Percentiles rank a stretch among this genome's conserved stretches.
Evolutionary conservation across 1,284 basidiomycete genomes (phyloP).

Genomic region (Macrocybe sp.): DNA sequence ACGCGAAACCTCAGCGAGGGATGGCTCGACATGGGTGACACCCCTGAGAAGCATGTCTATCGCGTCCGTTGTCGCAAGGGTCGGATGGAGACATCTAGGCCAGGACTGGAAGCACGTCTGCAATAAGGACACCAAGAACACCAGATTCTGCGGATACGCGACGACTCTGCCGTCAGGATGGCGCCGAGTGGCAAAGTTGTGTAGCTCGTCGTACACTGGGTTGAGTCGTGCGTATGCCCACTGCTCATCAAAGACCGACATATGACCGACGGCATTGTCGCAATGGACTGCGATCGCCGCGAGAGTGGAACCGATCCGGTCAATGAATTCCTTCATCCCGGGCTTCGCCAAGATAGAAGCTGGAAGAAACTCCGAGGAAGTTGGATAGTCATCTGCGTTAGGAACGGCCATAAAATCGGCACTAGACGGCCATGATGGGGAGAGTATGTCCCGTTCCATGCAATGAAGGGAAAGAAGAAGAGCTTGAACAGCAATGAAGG

Average conservation of each 20-base stretch:
- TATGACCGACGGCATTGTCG: constrained; percentile 65
- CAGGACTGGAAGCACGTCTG: constrained; percentile 81
- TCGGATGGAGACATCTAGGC: constrained; percentile 72
- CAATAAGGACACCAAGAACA: constrained; percentile 70
- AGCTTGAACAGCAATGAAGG: constrained; percentile 75
- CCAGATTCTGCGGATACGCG: constrained; percentile 63
- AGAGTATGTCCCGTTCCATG: constrained; percentile 66
- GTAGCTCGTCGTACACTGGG: constrained; percentile 65
- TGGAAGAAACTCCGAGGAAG: constrained; percentile 61
- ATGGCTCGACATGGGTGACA: constrained; percentile 80
- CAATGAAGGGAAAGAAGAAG: constrained; percentile 69
- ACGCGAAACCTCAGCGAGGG: constrained; percentile 65
- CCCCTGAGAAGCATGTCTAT: constrained; percentile 81
- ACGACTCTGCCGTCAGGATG: constrained; percentile 64
- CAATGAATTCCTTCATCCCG: constrained; percentile 75
- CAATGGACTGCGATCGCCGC: constrained; percentile 62
- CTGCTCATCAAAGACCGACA: constrained; percentile 84
- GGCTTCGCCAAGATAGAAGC: constrained; percentile 51
- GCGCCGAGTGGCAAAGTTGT: constrained; percentile 57
- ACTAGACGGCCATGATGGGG: constrained; percentile 74
- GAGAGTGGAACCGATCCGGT: constrained; percentile 59
- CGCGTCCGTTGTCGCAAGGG: constrained; percentile 53
- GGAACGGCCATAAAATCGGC: constrained; percentile 65
- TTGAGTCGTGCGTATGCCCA: constrained; percentile 61
- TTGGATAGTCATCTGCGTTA: constrained; percentile 62